Percentiles rank a stretch among this genome's conserved stretches.
Conservation (phyloP, 2,329 filamentous ascomycete species). For the Trichoderma hamatum region DNA sequence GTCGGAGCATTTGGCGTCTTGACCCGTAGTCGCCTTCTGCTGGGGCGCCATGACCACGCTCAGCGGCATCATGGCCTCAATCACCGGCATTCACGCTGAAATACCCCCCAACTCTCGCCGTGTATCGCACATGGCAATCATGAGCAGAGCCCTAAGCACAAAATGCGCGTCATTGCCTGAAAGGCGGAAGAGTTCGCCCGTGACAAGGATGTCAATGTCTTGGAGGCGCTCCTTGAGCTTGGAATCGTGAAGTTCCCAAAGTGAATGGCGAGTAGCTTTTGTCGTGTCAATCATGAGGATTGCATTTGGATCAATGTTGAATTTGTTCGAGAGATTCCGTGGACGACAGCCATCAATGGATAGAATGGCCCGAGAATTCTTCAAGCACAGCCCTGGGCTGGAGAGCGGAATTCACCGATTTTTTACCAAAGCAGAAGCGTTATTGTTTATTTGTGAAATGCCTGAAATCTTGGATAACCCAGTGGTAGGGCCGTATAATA, state of each 20-base stretch:
- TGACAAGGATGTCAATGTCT: neutral
- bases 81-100: neutral
- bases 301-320: neutral
- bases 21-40: too few relatives aligned
- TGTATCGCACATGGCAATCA: neutral
- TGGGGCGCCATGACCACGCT: too few relatives aligned
- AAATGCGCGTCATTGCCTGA: neutral
- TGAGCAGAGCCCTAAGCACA: neutral
- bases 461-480: neutral
- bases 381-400: neutral
- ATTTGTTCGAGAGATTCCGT: neutral
- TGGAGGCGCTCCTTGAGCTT: neutral
- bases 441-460: neutral
- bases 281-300: neutral
- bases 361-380: neutral
- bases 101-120: neutral
- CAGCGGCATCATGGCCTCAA: neutral
- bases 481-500: neutral
- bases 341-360: neutral
- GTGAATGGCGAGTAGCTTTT: slow-evolving; percentile 6
- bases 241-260: neutral
- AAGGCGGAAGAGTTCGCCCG: neutral
- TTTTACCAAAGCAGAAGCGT: slow-evolving; percentile 1
- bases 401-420: neutral
- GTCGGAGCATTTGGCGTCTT: too few relatives aligned